Evolutionary conservation across 441 rosid genomes (phyloP).

Genomic region (Gossypium laxum): DNA sequence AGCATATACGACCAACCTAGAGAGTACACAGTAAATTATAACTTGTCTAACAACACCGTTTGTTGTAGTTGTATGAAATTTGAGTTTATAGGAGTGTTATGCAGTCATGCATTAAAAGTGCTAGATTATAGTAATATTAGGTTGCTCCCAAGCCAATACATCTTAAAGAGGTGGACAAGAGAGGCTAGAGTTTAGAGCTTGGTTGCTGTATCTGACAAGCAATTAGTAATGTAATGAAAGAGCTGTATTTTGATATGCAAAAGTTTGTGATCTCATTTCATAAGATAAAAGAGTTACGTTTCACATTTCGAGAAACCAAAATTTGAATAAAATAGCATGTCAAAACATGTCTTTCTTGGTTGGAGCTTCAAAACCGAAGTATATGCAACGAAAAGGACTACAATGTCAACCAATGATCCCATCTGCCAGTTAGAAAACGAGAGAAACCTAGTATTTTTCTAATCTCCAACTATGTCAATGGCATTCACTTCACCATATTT

Average conservation of each 20-base stretch:
- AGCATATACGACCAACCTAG: background rate
- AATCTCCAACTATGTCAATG: background rate
- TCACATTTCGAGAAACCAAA: conserved; percentile 1
- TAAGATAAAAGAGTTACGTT: background rate
- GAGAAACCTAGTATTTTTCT: background rate
- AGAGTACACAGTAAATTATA: background rate
- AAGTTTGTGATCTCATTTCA: conserved; percentile 1
- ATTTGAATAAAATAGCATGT: background rate
- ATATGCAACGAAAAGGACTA: background rate
- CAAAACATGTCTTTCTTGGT: background rate
- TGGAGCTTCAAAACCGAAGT: conserved; percentile 10
- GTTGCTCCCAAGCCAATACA: conserved; percentile 7
- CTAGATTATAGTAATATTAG: conserved; percentile 11
- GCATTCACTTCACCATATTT: background rate
- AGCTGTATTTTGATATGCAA: background rate
- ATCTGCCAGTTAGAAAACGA: background rate
- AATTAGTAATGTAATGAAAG: background rate
- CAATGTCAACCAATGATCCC: background rate
- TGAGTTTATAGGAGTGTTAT: conserved; percentile 6
- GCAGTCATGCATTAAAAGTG: conserved; percentile 10
- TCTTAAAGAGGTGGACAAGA: conserved; percentile 17
- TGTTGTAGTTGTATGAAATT: conserved; percentile 5
- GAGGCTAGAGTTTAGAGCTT: conserved; percentile 9
- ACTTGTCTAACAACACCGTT: background rate
- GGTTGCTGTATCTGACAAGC: background rate